Evolutionary conservation across 306 rosid species (phyloP).

Genomic region (Phaseolus lunatus): DNA sequence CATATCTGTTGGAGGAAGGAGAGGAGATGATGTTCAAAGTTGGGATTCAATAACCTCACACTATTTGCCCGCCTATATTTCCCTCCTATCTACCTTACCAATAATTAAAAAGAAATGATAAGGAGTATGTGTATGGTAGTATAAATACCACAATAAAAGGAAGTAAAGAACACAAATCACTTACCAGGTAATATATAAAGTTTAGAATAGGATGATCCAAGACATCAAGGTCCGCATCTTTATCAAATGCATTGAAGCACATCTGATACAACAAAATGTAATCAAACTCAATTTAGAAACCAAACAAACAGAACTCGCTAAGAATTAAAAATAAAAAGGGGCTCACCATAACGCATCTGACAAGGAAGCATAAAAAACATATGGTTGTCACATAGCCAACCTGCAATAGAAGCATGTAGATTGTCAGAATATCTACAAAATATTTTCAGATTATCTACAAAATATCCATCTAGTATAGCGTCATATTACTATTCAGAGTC

Average conservation of each 20-base stretch:
- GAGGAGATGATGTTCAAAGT: slow-evolving; percentile 1
- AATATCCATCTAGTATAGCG: not conserved
- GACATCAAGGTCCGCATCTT: slow-evolving; percentile 84
- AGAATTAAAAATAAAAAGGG: slow-evolving; percentile 14
- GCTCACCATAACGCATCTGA: slow-evolving; percentile 92
- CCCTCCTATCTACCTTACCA: slow-evolving; percentile 16
- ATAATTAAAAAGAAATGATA: slow-evolving; percentile 9
- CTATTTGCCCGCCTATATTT: not conserved
- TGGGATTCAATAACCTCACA: not conserved
- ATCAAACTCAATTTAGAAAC: slow-evolving; percentile 32
- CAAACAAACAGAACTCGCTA: slow-evolving; percentile 26
- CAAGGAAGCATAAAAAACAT: slow-evolving; percentile 93
- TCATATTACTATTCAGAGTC: not conserved
- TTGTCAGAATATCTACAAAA: slow-evolving; percentile 21
- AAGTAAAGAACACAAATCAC: slow-evolving; percentile 38
- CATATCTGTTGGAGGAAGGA: not conserved
- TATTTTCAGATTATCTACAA: not conserved
- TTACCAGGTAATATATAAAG: slow-evolving; percentile 85
- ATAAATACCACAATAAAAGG: not conserved
- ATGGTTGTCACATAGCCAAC: slow-evolving; percentile 97
- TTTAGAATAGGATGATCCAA: slow-evolving; percentile 93
- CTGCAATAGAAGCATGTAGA: slow-evolving; percentile 53
- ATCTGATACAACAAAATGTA: slow-evolving; percentile 58
- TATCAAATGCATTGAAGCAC: slow-evolving; percentile 88
- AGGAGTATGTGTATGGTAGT: not conserved